Evolutionary conservation across 306 rosid species (phyloP).

Genomic region (Dicorynia guianensis): DNA sequence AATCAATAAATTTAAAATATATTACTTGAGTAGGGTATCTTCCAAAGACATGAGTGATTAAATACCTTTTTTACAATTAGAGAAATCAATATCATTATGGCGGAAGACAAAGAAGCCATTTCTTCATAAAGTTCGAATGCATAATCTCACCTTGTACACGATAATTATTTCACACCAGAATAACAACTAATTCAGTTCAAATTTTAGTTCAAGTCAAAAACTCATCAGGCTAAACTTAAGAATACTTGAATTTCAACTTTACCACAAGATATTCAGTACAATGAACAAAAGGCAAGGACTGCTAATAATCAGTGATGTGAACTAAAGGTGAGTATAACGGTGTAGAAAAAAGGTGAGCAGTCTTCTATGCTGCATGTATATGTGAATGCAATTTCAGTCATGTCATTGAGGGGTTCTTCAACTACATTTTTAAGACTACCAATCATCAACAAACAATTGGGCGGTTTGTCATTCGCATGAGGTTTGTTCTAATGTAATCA

Average conservation of each 20-base stretch:
- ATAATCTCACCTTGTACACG: background rate
- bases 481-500: background rate
- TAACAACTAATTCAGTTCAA: background rate
- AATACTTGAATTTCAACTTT: slow-evolving; percentile 14
- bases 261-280: slow-evolving; percentile 12
- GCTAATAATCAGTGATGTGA: background rate
- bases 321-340: slow-evolving; percentile 12
- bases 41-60: background rate
- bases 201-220: background rate
- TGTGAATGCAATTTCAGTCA: background rate
- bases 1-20: background rate
- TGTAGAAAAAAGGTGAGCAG: background rate
- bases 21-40: background rate
- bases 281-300: slow-evolving; percentile 6
- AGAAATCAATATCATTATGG: slow-evolving; percentile 3
- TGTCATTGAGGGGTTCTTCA: too few relatives aligned
- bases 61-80: background rate
- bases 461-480: background rate
- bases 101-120: background rate
- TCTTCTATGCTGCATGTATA: background rate
- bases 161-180: too few relatives aligned
- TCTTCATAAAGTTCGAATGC: slow-evolving; percentile 4
- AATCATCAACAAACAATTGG: background rate
- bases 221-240: background rate
- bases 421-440: too few relatives aligned